Conservation (phyloP, 352 stramenopile species). For the Phytophthora lateralis region DNA sequence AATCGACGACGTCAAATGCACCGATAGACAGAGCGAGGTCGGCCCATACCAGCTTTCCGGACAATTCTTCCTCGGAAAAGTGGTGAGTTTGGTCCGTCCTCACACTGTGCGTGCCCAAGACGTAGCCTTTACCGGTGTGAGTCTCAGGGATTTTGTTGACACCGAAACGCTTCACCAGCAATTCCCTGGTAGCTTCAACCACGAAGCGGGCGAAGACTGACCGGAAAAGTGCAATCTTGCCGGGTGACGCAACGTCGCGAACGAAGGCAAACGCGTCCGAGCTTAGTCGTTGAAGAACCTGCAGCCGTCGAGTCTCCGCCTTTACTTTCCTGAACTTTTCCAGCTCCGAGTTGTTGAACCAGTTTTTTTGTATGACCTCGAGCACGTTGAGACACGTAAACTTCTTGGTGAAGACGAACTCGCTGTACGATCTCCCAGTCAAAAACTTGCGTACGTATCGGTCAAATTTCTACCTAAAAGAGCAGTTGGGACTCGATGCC, state of each 20-base stretch:
- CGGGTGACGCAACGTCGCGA: slow-evolving; percentile 36
- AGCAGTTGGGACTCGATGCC: slow-evolving; percentile 2
- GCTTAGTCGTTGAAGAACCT: slow-evolving; percentile 36
- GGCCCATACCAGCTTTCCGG: slow-evolving; percentile 28
- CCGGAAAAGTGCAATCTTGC: slow-evolving; percentile 32
- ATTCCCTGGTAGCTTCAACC: slow-evolving; percentile 20
- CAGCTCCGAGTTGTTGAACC: slow-evolving; percentile 32
- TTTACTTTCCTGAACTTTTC: slow-evolving; percentile 35
- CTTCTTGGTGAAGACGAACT: slow-evolving; percentile 39
- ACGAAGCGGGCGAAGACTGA: slow-evolving; percentile 41
- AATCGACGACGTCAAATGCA: too few species aligned
- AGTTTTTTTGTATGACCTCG: slow-evolving; percentile 37
- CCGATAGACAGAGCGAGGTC: slow-evolving; percentile 34
- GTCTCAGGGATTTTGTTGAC: background rate
- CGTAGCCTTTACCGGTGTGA: slow-evolving; percentile 20
- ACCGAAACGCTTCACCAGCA: background rate
- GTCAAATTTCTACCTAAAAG: background rate
- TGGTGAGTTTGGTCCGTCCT: background rate
- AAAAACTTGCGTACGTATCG: slow-evolving; percentile 23
- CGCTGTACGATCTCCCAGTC: slow-evolving; percentile 39
- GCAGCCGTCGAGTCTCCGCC: slow-evolving; percentile 31
- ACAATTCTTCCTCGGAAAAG: background rate
- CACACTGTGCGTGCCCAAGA: slow-evolving; percentile 41
- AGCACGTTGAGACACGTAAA: slow-evolving; percentile 36
- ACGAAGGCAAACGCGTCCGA: slow-evolving; percentile 32